Evolutionary conservation across 225 moss, liverwort and hornwort genomes (phyloP), one percentile per base, ranked within the genome.

Genomic region (Bryum argenteum): DNA sequence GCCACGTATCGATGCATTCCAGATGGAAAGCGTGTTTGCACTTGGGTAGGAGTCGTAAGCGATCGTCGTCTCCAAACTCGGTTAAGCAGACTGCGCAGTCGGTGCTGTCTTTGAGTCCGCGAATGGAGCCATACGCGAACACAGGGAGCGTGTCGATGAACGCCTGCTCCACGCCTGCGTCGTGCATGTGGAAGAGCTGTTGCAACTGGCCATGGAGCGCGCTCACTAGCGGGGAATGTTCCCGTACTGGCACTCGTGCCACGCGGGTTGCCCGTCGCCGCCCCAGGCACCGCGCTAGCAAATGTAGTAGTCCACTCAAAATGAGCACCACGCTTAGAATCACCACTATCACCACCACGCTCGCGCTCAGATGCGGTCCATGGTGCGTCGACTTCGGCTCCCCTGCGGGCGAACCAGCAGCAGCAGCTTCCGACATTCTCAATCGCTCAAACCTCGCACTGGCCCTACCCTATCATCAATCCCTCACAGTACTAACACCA

Each of bases 131-230:
- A 66, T 91, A 90, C 0, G 80, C 73, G 55, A 94, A 94, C 12
- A 88, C 85, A 19, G 94, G 91, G 45, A 94, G 76, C 19, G 89
- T 87, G 54, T 90, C 89, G 26, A 94, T 90, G 58, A 90, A 88
- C 8, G 88, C 78, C 72, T 94, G 93, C 77, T 91, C 88, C 57
- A 94, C 88, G 40, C 94, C 94, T 3, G 91, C 84, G 63, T 94
- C 94, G 38, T 94, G 94, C 17, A 91, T 53, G 23, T 89, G 91
- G 58, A 94, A 90, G 37, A 94, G 77, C 18, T 94, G 88, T 73
- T 94, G 94, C 10, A 94, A 83, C 41, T 88, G 94, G 17, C 94
- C 94, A 73, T 94, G 93, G 41, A 94, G 82, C 55, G 85, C 87
- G 54, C 91, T 94, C 16, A 83, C 80, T 65, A 88, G 75, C 1